phyloP scores from a whole-genome alignment of 768 basidiomycete genomes.

The Suillus hirtellus region DNA sequence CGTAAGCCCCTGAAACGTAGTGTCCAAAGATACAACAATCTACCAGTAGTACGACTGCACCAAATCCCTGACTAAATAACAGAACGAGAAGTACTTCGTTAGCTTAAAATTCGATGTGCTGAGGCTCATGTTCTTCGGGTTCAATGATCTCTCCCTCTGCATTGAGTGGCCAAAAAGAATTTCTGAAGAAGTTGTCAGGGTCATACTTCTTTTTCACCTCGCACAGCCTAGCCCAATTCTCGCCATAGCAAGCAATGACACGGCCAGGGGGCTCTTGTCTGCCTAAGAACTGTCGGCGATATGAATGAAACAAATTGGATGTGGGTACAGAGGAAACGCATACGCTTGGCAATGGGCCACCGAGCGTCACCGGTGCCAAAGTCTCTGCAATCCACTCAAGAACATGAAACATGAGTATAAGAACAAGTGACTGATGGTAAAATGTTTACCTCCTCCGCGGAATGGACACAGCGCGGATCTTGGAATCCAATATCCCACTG shows the following conservation, averaged over 20 bases:
- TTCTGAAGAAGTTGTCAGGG: slow-evolving; percentile 71
- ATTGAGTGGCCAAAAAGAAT: slow-evolving; percentile 81
- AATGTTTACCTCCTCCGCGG: slow-evolving; percentile 72
- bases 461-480: slow-evolving; percentile 77
- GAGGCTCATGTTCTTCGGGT: slow-evolving; percentile 62
- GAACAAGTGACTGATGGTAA: neutral
- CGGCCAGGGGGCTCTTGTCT: slow-evolving; percentile 65
- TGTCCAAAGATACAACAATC: neutral
- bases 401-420: slow-evolving; percentile 16
- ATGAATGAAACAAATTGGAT: slow-evolving; percentile 11
- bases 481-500: slow-evolving; percentile 88
- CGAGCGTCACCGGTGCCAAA: slow-evolving; percentile 67
- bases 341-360: slow-evolving; percentile 85
- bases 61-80: neutral
- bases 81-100: neutral
- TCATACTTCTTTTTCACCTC: slow-evolving; percentile 78
- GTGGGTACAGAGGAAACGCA: slow-evolving; percentile 33
- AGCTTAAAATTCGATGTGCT: slow-evolving; percentile 27
- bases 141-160: slow-evolving; percentile 54
- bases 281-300: slow-evolving; percentile 62
- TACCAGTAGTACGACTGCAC: neutral
- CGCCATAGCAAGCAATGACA: slow-evolving; percentile 67
- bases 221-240: slow-evolving; percentile 70
- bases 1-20: neutral
- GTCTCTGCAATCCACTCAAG: slow-evolving; percentile 78